phyloP scores from a whole-genome alignment of 352 stramenopile genomes.

The Phytophthora crassamura region DNA sequence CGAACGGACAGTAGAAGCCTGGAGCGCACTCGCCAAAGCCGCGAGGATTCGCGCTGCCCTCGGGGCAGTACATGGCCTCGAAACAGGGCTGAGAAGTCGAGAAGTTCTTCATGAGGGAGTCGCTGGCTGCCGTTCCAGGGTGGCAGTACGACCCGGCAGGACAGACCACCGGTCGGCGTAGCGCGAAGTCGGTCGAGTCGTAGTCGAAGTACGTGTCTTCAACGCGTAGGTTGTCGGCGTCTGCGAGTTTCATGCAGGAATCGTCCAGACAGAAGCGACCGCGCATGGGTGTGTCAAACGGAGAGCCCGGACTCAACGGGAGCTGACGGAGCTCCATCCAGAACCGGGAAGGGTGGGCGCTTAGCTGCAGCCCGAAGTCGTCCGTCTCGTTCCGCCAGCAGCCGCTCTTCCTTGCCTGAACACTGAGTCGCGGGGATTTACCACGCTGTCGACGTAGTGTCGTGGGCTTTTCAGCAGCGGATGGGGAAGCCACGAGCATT shows the following conservation, averaged over 20 bases:
- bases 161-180: conserved; percentile 89
- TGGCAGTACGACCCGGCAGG: conserved; percentile 91
- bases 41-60: conserved; percentile 82
- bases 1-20: conserved; percentile 95
- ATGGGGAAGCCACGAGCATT: conserved; percentile 44
- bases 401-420: conserved; percentile 81
- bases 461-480: conserved; percentile 41
- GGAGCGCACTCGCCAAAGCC: conserved; percentile 86
- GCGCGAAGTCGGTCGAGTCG: conserved; percentile 63
- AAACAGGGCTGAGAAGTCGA: conserved; percentile 88
- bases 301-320: conserved; percentile 78
- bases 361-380: conserved; percentile 96
- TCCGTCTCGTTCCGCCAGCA: conserved; percentile 96
- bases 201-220: conserved; percentile 90
- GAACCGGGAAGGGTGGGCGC: conserved; percentile 80
- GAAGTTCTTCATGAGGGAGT: conserved; percentile 88
- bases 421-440: conserved; percentile 25
- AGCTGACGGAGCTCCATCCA: conserved; percentile 95
- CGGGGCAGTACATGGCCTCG: conserved; percentile 92
- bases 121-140: conserved; percentile 82
- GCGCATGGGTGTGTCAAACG: conserved; percentile 80
- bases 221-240: conserved; percentile 81
- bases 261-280: conserved; percentile 96
- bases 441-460: conserved; percentile 50
- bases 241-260: conserved; percentile 86